These are phyloP conservation scores for Neonectria magnoliae DNA, from an alignment of 2,329 filamentous ascomycete species.

Conservation along the genomic window DNA sequence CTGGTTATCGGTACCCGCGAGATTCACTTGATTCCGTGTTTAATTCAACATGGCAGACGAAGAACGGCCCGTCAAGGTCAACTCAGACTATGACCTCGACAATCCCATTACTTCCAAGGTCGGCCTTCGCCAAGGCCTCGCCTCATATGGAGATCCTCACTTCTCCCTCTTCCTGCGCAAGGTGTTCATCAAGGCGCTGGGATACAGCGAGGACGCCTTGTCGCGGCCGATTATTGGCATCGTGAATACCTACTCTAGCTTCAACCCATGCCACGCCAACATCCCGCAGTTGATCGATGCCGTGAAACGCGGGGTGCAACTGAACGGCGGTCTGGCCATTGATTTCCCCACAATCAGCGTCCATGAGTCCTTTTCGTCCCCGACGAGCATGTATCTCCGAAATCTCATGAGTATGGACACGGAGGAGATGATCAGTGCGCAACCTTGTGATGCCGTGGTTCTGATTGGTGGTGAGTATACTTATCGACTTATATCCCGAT, in stretches of 20 bases:
- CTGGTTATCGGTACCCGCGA: neutral
- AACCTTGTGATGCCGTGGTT: conserved; percentile 75
- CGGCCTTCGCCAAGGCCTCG: conserved; percentile 71
- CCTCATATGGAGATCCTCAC: conserved; percentile 77
- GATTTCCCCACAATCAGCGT: conserved; percentile 80
- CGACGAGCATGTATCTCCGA: conserved; percentile 79
- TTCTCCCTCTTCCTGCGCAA: conserved; percentile 81
- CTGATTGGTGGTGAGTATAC: conserved; percentile 68
- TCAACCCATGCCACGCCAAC: conserved; percentile 81
- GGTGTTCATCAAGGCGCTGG: conserved; percentile 80
- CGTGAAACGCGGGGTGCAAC: conserved; percentile 73
- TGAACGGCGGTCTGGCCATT: conserved; percentile 73
- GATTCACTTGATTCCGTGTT: neutral
- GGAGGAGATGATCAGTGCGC: conserved; percentile 79
- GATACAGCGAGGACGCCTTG: conserved; percentile 77
- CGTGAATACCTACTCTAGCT: conserved; percentile 76
- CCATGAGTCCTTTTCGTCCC: conserved; percentile 74
- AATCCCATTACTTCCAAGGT: conserved; percentile 59
- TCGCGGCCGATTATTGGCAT: conserved; percentile 78
- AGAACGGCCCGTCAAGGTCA: conserved; percentile 14
- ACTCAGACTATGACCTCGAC: conserved; percentile 69
- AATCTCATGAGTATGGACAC: conserved; percentile 85
- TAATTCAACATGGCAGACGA: conserved; percentile 27
- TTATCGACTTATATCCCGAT: too few species aligned
- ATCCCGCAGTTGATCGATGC: conserved; percentile 77